Conservation (phyloP, 1,284 basidiomycete genomes). For the Crocinoboletus sp. region DNA sequence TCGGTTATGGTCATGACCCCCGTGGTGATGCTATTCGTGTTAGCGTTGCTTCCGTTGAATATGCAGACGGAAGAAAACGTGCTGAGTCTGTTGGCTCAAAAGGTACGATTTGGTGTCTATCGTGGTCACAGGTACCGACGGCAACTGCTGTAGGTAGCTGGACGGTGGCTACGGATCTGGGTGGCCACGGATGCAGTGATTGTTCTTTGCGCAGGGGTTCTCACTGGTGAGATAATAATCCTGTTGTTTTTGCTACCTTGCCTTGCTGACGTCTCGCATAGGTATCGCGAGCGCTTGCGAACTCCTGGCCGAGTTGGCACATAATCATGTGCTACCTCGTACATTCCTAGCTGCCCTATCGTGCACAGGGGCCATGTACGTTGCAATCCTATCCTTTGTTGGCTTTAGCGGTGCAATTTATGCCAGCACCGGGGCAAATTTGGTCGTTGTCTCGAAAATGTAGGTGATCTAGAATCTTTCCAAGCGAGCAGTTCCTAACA, state of each 20-base stretch:
- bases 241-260: background rate
- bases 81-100: conserved; percentile 54
- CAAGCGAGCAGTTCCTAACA: background rate
- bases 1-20: conserved; percentile 53
- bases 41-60: conserved; percentile 53
- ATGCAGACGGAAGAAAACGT: conserved; percentile 52
- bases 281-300: conserved; percentile 58
- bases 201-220: conserved; percentile 65
- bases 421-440: conserved; percentile 49
- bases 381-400: conserved; percentile 50
- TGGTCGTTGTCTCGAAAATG: conserved; percentile 57
- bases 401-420: conserved; percentile 52
- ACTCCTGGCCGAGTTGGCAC: conserved; percentile 53
- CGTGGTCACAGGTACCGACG: background rate
- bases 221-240: conserved; percentile 44
- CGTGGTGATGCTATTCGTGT: conserved; percentile 50
- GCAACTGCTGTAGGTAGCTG: conserved; percentile 38
- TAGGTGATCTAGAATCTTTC: conserved; percentile 21
- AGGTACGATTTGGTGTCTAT: conserved; percentile 30
- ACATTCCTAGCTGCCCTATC: conserved; percentile 48
- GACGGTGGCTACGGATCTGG: conserved; percentile 56
- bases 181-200: conserved; percentile 60
- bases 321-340: conserved; percentile 55
- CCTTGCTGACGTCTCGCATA: conserved; percentile 18
- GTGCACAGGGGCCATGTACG: conserved; percentile 47